These are phyloP conservation scores for Graphilbum fragrans DNA, from an alignment of 2,329 filamentous ascomycete species.

Conservation along the genomic window DNA sequence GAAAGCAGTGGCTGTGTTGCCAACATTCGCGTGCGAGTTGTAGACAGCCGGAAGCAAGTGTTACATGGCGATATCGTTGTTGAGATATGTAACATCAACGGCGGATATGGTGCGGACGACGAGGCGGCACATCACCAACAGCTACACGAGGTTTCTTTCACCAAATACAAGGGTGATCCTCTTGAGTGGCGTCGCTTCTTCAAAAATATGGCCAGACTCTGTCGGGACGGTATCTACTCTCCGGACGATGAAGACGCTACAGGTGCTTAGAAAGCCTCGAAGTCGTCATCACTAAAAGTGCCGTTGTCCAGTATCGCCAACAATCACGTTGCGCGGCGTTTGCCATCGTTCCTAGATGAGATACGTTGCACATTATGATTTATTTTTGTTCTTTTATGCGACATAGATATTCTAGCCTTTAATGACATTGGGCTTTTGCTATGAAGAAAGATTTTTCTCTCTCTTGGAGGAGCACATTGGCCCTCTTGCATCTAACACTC, in stretches of 20 bases:
- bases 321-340: too few relatives aligned
- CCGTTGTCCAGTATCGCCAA: too few relatives aligned
- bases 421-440: too few relatives aligned
- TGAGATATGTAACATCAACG: constrained; percentile 44
- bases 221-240: constrained; percentile 67
- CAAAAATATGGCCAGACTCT: constrained; percentile 83
- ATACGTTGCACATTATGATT: too few relatives aligned
- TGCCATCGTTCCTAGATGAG: too few relatives aligned
- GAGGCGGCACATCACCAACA: constrained; percentile 37
- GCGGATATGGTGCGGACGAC: constrained; percentile 20
- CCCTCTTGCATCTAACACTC: too few relatives aligned
- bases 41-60: constrained; percentile 59
- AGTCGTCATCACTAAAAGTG: too few relatives aligned
- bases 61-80: constrained; percentile 66
- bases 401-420: too few relatives aligned
- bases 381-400: too few relatives aligned
- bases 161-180: constrained; percentile 92
- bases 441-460: too few relatives aligned
- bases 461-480: too few relatives aligned
- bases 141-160: constrained; percentile 75
- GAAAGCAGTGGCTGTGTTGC: constrained; percentile 43
- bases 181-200: constrained; percentile 95
- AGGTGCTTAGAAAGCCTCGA: constrained; percentile 2
- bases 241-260: constrained; percentile 6
- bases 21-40: constrained; percentile 60